Evolutionary conservation across 768 basidiomycete species (phyloP).

Genomic region (Tylopilus felleus): DNA sequence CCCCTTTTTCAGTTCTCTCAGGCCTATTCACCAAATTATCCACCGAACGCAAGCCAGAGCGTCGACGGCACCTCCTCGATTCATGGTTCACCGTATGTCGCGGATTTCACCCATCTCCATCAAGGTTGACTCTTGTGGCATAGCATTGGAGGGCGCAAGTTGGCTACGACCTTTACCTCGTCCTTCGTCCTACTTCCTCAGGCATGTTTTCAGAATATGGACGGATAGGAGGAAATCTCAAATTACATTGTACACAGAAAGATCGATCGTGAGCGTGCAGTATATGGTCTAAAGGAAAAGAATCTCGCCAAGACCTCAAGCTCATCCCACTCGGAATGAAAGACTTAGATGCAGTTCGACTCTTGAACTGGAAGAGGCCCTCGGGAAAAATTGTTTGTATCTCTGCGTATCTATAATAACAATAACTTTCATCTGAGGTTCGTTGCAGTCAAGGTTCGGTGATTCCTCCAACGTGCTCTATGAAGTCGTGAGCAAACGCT

Average conservation of each 20-base stretch:
- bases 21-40: constrained; percentile 75
- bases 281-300: constrained; percentile 94
- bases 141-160: constrained; percentile 86
- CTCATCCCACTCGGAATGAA: constrained; percentile 79
- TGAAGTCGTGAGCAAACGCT: constrained; percentile 83
- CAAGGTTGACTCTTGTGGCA: constrained; percentile 14
- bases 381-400: constrained; percentile 58
- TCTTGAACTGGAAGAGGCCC: constrained; percentile 90
- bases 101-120: neutral
- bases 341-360: constrained; percentile 75
- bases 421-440: neutral
- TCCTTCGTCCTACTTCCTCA: constrained; percentile 87
- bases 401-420: neutral
- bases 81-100: constrained; percentile 77
- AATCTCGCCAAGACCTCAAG: constrained; percentile 86
- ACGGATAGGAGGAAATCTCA: neutral
- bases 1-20: constrained; percentile 65
- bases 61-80: constrained; percentile 63
- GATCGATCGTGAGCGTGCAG: constrained; percentile 88
- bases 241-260: constrained; percentile 52
- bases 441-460: constrained; percentile 62
- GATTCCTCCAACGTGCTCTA: constrained; percentile 86
- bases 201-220: constrained; percentile 37
- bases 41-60: constrained; percentile 69
- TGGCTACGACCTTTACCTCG: constrained; percentile 86